phyloP scores from a whole-genome alignment of 768 basidiomycete species.

The Xerocomellus dryophilus region DNA sequence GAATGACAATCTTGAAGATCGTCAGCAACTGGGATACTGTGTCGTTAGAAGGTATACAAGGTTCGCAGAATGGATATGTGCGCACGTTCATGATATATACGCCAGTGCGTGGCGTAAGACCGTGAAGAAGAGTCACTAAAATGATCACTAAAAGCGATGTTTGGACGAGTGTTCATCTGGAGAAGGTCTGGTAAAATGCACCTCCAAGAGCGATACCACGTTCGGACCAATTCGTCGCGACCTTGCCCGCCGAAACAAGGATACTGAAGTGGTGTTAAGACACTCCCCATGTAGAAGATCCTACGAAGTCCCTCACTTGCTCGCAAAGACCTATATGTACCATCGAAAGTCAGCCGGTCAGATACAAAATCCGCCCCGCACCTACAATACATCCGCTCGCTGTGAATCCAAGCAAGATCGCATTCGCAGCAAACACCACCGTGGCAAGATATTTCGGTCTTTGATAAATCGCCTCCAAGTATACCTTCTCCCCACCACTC shows the following conservation, averaged over 20 bases:
- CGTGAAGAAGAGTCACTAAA: conserved; percentile 51
- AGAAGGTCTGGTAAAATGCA: conserved; percentile 12
- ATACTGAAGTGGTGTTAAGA: conserved; percentile 35
- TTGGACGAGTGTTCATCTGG: neutral
- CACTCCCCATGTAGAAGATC: rapidly evolving
- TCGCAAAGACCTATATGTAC: conserved; percentile 29
- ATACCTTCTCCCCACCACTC: conserved; percentile 62
- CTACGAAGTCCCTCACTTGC: conserved; percentile 21
- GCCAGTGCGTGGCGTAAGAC: conserved; percentile 47
- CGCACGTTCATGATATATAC: conserved; percentile 55
- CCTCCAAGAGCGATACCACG: conserved; percentile 61
- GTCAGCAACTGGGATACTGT: conserved; percentile 36
- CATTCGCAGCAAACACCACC: conserved; percentile 46
- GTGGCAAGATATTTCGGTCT: conserved; percentile 48
- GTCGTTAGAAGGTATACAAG: conserved; percentile 10
- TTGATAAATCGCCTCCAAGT: conserved; percentile 53
- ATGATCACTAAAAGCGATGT: conserved; percentile 38
- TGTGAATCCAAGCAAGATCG: conserved; percentile 44
- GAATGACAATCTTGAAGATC: conserved; percentile 52
- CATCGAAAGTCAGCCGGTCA: neutral
- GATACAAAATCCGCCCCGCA: neutral
- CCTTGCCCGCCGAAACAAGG: conserved; percentile 43
- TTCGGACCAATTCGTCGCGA: conserved; percentile 47
- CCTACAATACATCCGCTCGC: conserved; percentile 47
- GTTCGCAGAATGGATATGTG: neutral